phyloP scores from a whole-genome alignment of 2,329 filamentous ascomycete genomes.

The Trichoderma sp. region DNA sequence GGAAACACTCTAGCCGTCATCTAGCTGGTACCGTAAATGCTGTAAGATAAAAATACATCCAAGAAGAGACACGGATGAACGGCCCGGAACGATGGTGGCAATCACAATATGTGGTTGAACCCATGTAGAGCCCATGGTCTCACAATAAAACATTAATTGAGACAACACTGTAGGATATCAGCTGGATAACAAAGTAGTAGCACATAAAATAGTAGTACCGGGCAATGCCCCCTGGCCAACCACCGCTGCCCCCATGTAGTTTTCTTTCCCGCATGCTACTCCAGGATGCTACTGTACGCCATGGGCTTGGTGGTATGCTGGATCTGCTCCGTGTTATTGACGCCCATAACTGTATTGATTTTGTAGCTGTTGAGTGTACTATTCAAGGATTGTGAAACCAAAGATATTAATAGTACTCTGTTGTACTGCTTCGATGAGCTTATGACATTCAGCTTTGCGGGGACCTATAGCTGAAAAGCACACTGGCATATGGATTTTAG shows the following conservation, averaged over 20 bases:
- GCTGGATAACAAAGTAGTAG: neutral
- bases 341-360: neutral
- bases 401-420: neutral
- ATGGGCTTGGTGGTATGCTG: neutral
- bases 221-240: neutral
- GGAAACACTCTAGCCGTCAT: neutral
- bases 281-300: neutral
- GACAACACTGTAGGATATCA: neutral
- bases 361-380: neutral
- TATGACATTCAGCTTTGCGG: neutral
- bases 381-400: neutral
- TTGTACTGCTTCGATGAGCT: neutral
- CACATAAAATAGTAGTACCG: neutral
- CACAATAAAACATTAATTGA: neutral
- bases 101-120: neutral
- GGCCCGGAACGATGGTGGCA: slow-evolving; percentile 21
- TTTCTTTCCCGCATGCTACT: neutral
- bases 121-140: neutral
- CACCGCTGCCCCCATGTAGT: neutral
- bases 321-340: neutral
- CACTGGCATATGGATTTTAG: neutral
- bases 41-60: neutral
- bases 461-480: neutral
- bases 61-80: slow-evolving; percentile 11
- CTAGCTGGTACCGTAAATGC: neutral